Base-by-base conservation (phyloP, 2,329 filamentous ascomycete species). In the Pochonia chlamydosporia region DNA sequence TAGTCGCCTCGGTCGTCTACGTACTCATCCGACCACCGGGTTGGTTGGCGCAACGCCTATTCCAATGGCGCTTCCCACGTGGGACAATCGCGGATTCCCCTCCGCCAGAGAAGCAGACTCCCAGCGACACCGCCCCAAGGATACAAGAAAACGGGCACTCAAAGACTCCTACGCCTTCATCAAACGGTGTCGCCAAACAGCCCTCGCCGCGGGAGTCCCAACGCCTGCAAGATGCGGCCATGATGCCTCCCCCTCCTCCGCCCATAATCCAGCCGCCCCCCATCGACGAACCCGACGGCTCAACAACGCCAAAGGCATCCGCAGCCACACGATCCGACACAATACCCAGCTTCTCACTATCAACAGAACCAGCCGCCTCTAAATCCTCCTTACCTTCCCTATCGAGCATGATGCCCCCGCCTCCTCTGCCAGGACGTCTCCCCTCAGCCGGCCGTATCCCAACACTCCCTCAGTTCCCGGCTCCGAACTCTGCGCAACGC, bases 1-100 rank as follows among this genome's bases (percentile, higher is more conserved):
- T 85, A 56, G 62, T 85, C 53, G 81, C 75, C 37, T 81, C 81
- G 1, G 65, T 84, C 47, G 71, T 83, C 40, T 78, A 75, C 57
- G 63, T 84, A 52, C 66, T 75, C 56, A 69, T 83, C 51, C 72
- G 73, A 35, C 75, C 75, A 47, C 76, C 74, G 43, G 64, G 71
- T 40, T 74, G 78, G 65, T 63, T 79, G 46, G 54, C 59, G 28
- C 59, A 59, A 46, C 47, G 59, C 23, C 48, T 64, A 7, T 30
- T 58, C 25, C 55, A 50, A 25, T 58, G 59, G 61, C 56, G 52
- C 28, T 48, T 48, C 25, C 40, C 35, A 7, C 28, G 49, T 37
- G 46, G 33, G 26, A 23, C 41, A 35, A 44, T 42, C 35, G 28
- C 40, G 35, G 43, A 51, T 41, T 44, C 23, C 44, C 11, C 49